These are phyloP conservation scores for Naumovozyma castellii DNA, from an alignment of 805 yeast species.

Conservation along the genomic window DNA sequence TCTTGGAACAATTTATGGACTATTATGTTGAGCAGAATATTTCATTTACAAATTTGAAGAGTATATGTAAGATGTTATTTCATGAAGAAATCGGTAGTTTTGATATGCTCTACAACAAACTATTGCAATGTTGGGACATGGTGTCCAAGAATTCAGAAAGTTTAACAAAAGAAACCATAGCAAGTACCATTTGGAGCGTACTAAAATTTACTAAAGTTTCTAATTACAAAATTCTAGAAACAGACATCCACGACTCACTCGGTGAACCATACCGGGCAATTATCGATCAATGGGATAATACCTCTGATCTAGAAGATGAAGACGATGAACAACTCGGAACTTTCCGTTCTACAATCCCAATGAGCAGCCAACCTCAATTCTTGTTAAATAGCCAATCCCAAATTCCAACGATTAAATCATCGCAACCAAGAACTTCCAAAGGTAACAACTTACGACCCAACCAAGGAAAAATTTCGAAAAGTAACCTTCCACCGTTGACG, in stretches of 20 bases:
- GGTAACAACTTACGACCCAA: neutral
- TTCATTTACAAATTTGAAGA: conserved; percentile 10
- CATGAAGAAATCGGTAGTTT: conserved; percentile 13
- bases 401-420: conserved; percentile 25
- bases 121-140: conserved; percentile 25
- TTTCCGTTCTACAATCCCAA: conserved; percentile 1
- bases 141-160: conserved; percentile 11
- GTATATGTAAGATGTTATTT: conserved; percentile 10
- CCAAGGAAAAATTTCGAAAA: neutral
- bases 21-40: conserved; percentile 19
- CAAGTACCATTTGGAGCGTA: conserved; percentile 12
- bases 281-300: conserved; percentile 20
- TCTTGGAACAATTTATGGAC: conserved; percentile 20
- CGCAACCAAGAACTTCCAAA: conserved; percentile 13
- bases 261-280: conserved; percentile 10
- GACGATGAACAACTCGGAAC: conserved; percentile 5
- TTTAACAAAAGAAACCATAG: conserved; percentile 14
- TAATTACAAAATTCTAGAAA: conserved; percentile 3
- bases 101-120: conserved; percentile 18
- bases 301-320: conserved; percentile 2
- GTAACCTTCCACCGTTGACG: neutral
- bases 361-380: conserved; percentile 13
- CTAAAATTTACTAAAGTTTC: conserved; percentile 9
- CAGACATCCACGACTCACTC: conserved; percentile 5
- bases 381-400: conserved; percentile 16